Evolutionary conservation across 805 yeast genomes (phyloP).

Genomic region (Sporopachydermia lactativora): DNA sequence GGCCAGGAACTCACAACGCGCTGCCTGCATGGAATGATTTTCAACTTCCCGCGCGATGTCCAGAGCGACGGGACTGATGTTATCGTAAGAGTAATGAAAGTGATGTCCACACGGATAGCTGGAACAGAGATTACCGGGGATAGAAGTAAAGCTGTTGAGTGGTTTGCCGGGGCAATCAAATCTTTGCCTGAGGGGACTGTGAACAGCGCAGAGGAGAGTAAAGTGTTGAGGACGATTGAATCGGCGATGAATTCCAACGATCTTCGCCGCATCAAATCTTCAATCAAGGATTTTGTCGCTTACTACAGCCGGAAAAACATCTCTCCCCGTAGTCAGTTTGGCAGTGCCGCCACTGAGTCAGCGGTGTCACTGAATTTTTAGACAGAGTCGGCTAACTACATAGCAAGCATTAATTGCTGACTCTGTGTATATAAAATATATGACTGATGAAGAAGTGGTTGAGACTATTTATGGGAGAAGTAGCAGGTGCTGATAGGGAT

Average conservation of each 20-base stretch:
- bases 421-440: too few species aligned
- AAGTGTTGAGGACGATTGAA: constrained; percentile 42
- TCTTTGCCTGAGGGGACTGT: constrained; percentile 51
- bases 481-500: too few species aligned
- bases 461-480: too few species aligned
- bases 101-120: constrained; percentile 19
- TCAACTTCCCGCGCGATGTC: constrained; percentile 55
- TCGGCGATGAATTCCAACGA: constrained; percentile 37
- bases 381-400: too few species aligned
- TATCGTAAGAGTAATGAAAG: constrained; percentile 44
- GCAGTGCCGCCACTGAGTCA: too few species aligned
- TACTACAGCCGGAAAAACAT: constrained; percentile 78
- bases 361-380: too few species aligned
- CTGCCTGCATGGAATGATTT: constrained; percentile 52
- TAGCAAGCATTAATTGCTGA: too few species aligned
- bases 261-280: constrained; percentile 55
- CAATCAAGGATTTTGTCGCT: constrained; percentile 61
- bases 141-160: constrained; percentile 28
- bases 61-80: constrained; percentile 66
- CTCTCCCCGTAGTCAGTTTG: constrained; percentile 24
- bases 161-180: constrained; percentile 46
- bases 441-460: too few species aligned
- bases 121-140: neutral
- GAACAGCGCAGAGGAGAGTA: constrained; percentile 50
- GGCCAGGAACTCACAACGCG: constrained; percentile 44